phyloP scores from a whole-genome alignment of 805 yeast species.

The Crinitomyces ghanaensis region DNA sequence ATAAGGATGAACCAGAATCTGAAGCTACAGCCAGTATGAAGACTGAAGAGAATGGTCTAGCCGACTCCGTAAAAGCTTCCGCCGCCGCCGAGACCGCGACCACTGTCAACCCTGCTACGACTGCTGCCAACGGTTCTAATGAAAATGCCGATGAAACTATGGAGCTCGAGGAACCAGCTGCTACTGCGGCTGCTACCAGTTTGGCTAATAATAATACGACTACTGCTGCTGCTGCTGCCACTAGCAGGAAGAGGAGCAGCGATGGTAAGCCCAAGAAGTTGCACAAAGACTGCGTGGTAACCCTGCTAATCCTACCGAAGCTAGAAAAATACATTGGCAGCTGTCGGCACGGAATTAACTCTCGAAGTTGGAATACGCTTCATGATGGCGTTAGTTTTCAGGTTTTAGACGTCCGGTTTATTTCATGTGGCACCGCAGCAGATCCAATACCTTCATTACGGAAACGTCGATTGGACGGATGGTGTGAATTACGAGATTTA shows the following conservation, averaged over 20 bases:
- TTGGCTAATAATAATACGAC: no score
- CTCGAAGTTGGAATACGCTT: constrained; percentile 57
- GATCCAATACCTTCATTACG: no score
- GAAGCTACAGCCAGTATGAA: not conserved
- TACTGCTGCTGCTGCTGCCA: no score
- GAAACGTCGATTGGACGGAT: no score
- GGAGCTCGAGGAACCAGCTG: constrained; percentile 1
- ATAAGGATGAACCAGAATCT: constrained; percentile 2
- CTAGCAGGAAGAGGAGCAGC: no score
- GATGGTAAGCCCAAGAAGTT: constrained; percentile 2
- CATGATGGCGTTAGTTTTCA: constrained; percentile 78
- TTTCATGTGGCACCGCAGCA: constrained; percentile 24
- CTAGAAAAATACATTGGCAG: constrained; percentile 54
- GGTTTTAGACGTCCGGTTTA: constrained; percentile 38
- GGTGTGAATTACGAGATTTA: no score
- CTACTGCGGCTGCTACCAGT: not conserved
- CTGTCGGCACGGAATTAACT: constrained; percentile 55
- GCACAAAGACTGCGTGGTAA: constrained; percentile 40
- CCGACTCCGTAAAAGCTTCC: no score
- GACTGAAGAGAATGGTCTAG: no score
- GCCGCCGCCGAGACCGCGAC: no score
- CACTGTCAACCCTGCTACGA: no score
- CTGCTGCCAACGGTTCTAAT: not conserved
- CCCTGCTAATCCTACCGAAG: constrained; percentile 55
- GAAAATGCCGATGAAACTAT: constrained; percentile 1